Evolutionary conservation across 2,329 filamentous ascomycete genomes (phyloP), one percentile per base, ranked within the genome.

Genomic region (Arthrobotrys musiformis): DNA sequence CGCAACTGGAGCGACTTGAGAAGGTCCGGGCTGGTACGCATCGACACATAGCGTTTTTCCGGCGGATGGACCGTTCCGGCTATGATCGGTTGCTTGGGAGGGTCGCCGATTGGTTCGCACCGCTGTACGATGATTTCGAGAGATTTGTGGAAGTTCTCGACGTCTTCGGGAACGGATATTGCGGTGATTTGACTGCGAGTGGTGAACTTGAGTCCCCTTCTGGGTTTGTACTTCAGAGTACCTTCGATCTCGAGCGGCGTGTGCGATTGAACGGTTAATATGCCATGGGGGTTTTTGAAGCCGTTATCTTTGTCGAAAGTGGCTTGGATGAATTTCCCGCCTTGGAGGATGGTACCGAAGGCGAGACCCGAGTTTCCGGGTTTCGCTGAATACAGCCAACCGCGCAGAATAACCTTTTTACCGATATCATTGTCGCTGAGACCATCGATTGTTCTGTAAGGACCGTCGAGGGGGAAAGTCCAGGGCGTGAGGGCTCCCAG

Each of bases 31-130:
- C 93, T 90, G 66, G 92, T 94, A 30, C 94, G 90, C 50, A 99
- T 87, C 80, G 98, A 93, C 17, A 97, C 85, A 83, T 98, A 92
- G 22, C 95, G 90, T 70, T 91, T 88, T 88, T 0, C 90, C 89
- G 0, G 91, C 87, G 81, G n/a, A n/a, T 95, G 97, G 0, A 90
- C 87, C 1, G 91, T 92, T 17, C 56, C 67, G 11, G 19, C 17
- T 19, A 78, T 61, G 3, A 78, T 62, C 1, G 58, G 72, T 56
- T 91, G 90, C 15, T 89, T 85, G 1, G 91, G 72, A 9, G 64
- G 50, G 33, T 76, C 63, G 9, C 72, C 72, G 13, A 73, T 69
- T 8, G 13, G 3, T 17, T 13, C 24, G 17, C 44, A 50, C 3
- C 50, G 46, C 17, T 46, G 48, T 13, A 64, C 19, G 9, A 54